Conservation (phyloP, 352 stramenopile species). For the Globisporangium paddicum region DNA sequence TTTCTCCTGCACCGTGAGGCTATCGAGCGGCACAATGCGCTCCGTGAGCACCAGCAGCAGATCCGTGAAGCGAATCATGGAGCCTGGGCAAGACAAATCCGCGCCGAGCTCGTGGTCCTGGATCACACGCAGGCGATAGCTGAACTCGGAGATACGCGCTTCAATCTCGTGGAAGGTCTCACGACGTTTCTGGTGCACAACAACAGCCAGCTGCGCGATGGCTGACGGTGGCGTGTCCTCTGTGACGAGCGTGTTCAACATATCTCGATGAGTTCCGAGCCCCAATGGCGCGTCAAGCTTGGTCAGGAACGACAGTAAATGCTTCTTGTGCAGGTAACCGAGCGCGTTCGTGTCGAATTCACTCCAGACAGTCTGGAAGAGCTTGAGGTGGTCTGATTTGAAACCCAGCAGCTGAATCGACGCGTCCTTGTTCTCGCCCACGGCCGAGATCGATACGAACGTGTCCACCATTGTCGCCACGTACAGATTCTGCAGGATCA, state of each 20-base stretch:
- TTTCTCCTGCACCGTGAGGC: slow-evolving; percentile 77
- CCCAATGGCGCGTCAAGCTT: slow-evolving; percentile 51
- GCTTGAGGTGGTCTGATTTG: slow-evolving; percentile 45
- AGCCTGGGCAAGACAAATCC: slow-evolving; percentile 35
- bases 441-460: slow-evolving; percentile 69
- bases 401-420: slow-evolving; percentile 62
- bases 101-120: slow-evolving; percentile 46
- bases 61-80: slow-evolving; percentile 77
- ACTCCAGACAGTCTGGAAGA: slow-evolving; percentile 69
- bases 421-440: slow-evolving; percentile 50
- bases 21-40: slow-evolving; percentile 60
- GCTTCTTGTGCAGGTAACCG: slow-evolving; percentile 68
- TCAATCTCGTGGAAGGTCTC: slow-evolving; percentile 70
- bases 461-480: slow-evolving; percentile 79
- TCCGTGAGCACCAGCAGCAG: slow-evolving; percentile 65
- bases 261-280: slow-evolving; percentile 35
- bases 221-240: slow-evolving; percentile 33
- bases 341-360: slow-evolving; percentile 70
- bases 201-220: slow-evolving; percentile 16
- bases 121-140: slow-evolving; percentile 54
- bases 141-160: slow-evolving; percentile 58
- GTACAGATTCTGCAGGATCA: slow-evolving; percentile 83
- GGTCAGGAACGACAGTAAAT: slow-evolving; percentile 52
- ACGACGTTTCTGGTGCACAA: slow-evolving; percentile 40
- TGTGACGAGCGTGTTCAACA: slow-evolving; percentile 23